phyloP scores from a whole-genome alignment of 176 grass and related monocot genomes.

The Metroxylon sagu region DNA sequence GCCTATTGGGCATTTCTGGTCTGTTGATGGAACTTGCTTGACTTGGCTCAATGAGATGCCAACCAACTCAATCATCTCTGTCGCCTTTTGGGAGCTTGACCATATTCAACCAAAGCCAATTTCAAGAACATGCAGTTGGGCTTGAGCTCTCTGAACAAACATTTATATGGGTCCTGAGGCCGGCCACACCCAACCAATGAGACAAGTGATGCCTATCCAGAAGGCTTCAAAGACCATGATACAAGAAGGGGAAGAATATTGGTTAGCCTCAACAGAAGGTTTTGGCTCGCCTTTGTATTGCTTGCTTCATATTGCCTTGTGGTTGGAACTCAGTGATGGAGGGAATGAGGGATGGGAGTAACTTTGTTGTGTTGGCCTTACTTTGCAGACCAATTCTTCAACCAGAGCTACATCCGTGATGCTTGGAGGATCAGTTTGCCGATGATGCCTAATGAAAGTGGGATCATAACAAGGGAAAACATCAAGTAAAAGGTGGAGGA shows the following conservation, averaged over 20 bases:
- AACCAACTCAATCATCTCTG: conserved; percentile 32
- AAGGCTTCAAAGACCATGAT: conserved; percentile 12
- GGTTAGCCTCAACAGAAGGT: too few species aligned
- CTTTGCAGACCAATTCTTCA: conserved; percentile 23
- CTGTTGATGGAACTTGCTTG: conserved; percentile 27
- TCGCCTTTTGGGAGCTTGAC: conserved; percentile 46
- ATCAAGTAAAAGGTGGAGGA: conserved; percentile 7
- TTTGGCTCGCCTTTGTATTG: neutral
- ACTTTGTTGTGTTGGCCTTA: conserved; percentile 30
- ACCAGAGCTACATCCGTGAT: conserved; percentile 31
- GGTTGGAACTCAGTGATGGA: conserved; percentile 57
- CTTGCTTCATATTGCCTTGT: conserved; percentile 38
- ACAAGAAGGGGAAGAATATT: too few species aligned
- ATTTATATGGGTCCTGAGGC: conserved; percentile 56
- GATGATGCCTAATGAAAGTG: neutral
- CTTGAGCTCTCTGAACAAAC: conserved; percentile 23
- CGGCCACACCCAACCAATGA: conserved; percentile 16
- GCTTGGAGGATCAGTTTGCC: conserved; percentile 19
- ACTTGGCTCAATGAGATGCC: conserved; percentile 39
- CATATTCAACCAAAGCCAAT: conserved; percentile 13
- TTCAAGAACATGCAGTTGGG: conserved; percentile 51
- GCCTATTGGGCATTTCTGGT: conserved; percentile 39
- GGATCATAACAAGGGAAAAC: conserved; percentile 7
- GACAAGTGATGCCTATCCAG: conserved; percentile 12
- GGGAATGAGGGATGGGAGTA: conserved; percentile 14